A percentile compares a stretch with the other conserved stretches of the same genome.
Evolutionary conservation across 176 grass and related monocot species (phyloP).

Genomic region (Aegilops sharonensis): DNA sequence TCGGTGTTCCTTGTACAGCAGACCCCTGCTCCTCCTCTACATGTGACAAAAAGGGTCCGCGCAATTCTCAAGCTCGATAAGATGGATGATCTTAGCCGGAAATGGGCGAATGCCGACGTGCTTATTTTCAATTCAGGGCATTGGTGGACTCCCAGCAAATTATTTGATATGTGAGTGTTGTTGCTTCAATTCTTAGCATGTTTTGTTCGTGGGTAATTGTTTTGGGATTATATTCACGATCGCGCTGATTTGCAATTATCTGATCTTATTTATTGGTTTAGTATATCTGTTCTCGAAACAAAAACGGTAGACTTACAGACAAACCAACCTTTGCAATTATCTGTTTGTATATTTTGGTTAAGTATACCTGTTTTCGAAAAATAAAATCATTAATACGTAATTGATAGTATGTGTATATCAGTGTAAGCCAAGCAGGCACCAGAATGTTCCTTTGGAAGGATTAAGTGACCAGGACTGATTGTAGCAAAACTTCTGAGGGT

Average conservation of each 20-base stretch:
- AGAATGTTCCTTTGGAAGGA: neutral
- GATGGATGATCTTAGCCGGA: conserved; percentile 66
- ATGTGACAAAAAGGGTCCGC: conserved; percentile 52
- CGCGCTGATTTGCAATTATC: neutral
- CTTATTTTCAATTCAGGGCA: conserved; percentile 98
- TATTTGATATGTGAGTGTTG: conserved; percentile 96
- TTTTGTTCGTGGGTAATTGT: neutral
- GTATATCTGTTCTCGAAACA: neutral
- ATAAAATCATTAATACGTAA: neutral
- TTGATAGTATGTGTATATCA: neutral
- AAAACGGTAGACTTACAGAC: no score
- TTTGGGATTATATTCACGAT: neutral
- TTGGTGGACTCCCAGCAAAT: conserved; percentile 97
- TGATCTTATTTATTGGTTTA: neutral
- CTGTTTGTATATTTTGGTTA: neutral
- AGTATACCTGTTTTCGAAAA: neutral
- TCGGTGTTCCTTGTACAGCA: conserved; percentile 89
- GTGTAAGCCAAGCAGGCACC: neutral
- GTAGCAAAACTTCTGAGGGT: neutral
- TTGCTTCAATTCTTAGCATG: neutral
- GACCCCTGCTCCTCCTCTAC: conserved; percentile 38
- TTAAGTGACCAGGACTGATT: neutral
- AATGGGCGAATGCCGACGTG: conserved; percentile 71
- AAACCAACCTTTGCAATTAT: neutral
- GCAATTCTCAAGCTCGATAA: conserved; percentile 72